Evolutionary conservation across 441 rosid genomes (phyloP), one percentile per base, ranked within the genome.

Genomic region (Croton setiger): DNA sequence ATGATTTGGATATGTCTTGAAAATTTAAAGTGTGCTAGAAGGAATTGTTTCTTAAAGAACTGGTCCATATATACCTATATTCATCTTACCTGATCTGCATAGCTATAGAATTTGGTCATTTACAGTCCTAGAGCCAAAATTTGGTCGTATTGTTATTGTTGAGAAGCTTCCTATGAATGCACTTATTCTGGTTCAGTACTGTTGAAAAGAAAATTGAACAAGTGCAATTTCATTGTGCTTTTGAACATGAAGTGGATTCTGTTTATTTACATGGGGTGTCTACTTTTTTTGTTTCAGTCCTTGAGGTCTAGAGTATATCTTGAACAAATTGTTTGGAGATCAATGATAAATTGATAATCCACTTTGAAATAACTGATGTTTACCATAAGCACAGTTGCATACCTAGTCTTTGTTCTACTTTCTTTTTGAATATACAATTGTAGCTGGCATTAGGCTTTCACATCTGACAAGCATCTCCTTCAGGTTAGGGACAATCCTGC

Each of bases 401-500:
- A 35, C 11, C 3, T 18, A 23, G 13, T 60, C 7, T 66, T 55
- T 73, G 27, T 33, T 33, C 49, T 52, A 9, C 14, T 35, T 52
- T 64, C 44, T 37, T 52, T 48, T 49, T 2, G 4, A 3, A 21
- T 51, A 35, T 0, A n/a, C 43, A 65, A 51, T 60, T 18, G 7
- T 33, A 3, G 37, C 52, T 67, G 17, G 5, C 18, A 3, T 33
- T 43, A 18, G 37, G 23, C 18, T 52, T 52, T 53, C 43, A n/a
- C 39, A 7, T 54, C 71, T 69, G 63, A 64, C 65, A 21, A 31
- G 18, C 7, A 60, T 66, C 53, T 62, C 61, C 48, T 83, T 72
- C 86, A 94, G 97, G 79, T 94, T 61, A 86, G 75, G 85, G 74
- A 86, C 61, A 94, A 92, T 82, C 99, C 97, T 60, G 81, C 81